Percentiles rank a stretch among this genome's conserved stretches.
Evolutionary conservation across 2,329 filamentous ascomycete genomes (phyloP).

Genomic region (Fusarium sp.): DNA sequence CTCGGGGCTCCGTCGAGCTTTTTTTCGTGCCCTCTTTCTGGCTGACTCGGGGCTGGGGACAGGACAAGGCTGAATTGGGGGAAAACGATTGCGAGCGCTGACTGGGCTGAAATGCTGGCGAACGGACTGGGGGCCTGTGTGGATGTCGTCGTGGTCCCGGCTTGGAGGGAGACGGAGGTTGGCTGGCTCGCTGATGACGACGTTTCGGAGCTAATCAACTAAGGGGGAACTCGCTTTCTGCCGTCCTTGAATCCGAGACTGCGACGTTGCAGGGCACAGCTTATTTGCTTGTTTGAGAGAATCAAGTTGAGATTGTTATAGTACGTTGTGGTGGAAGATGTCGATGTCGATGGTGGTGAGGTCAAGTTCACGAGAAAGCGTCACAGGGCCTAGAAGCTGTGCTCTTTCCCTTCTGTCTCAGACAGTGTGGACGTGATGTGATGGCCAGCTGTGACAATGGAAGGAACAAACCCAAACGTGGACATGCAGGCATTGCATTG

Average conservation of each 20-base stretch:
- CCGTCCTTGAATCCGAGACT: no score
- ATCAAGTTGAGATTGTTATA: neutral
- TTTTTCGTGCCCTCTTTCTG: constrained; percentile 28
- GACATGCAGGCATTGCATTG: neutral
- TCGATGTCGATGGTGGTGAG: no score
- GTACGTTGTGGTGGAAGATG: no score
- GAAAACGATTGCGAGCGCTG: constrained; percentile 31
- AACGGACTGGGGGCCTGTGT: constrained; percentile 32
- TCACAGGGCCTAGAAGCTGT: neutral
- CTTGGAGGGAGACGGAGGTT: constrained; percentile 37
- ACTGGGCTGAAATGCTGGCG: constrained; percentile 37
- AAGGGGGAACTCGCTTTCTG: constrained; percentile 7
- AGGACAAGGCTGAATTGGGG: constrained; percentile 44
- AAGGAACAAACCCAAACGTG: constrained; percentile 2
- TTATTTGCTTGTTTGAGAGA: neutral
- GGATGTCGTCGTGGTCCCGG: constrained; percentile 24
- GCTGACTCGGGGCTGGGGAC: constrained; percentile 36
- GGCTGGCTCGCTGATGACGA: constrained; percentile 38
- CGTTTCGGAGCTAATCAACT: constrained; percentile 36
- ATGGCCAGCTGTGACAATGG: neutral
- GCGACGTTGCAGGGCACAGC: no score
- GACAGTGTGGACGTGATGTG: neutral
- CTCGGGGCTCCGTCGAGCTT: constrained; percentile 34
- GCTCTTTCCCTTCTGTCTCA: neutral
- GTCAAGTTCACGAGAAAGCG: no score